Evolutionary conservation across 2,329 filamentous ascomycete genomes (phyloP).

Genomic region (Colletotrichum tanaceti): DNA sequence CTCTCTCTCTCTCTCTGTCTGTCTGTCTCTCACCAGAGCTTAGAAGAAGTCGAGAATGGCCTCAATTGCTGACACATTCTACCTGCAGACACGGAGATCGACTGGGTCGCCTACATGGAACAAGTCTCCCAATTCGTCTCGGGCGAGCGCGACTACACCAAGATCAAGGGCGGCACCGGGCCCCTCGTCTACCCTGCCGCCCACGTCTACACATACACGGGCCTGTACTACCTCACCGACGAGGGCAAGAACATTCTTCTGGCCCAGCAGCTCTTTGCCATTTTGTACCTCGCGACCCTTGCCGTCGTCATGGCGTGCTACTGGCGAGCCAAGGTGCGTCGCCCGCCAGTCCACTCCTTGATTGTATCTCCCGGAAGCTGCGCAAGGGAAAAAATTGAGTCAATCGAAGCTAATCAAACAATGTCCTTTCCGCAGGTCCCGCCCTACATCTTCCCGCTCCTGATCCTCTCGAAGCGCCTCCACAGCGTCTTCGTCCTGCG

Average conservation of each 20-base stretch:
- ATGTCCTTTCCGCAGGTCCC: slow-evolving; percentile 67
- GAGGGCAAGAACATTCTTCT: slow-evolving; percentile 78
- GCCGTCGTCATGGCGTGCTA: slow-evolving; percentile 87
- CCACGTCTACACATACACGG: slow-evolving; percentile 91
- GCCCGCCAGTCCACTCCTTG: slow-evolving; percentile 14
- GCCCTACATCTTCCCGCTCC: slow-evolving; percentile 86
- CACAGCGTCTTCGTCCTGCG: slow-evolving; percentile 94
- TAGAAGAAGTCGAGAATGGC: background rate
- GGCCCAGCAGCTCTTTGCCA: slow-evolving; percentile 87
- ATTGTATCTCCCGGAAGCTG: background rate
- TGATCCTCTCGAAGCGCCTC: slow-evolving; percentile 89
- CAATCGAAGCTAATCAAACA: slow-evolving; percentile 4
- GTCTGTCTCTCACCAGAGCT: too few species aligned
- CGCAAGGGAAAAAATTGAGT: too few species aligned
- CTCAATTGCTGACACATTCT: slow-evolving; percentile 4
- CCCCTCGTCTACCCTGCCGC: slow-evolving; percentile 94
- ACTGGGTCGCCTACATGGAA: slow-evolving; percentile 98
- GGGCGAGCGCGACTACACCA: slow-evolving; percentile 89
- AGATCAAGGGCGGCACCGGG: slow-evolving; percentile 88
- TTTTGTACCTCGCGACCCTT: slow-evolving; percentile 81
- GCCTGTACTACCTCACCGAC: slow-evolving; percentile 81
- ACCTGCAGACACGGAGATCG: slow-evolving; percentile 87
- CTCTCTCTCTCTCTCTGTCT: too few species aligned
- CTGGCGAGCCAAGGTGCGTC: slow-evolving; percentile 71
- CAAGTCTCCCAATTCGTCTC: slow-evolving; percentile 82